phyloP scores from a whole-genome alignment of 208 protist species.

The Crithidia brevicula region DNA sequence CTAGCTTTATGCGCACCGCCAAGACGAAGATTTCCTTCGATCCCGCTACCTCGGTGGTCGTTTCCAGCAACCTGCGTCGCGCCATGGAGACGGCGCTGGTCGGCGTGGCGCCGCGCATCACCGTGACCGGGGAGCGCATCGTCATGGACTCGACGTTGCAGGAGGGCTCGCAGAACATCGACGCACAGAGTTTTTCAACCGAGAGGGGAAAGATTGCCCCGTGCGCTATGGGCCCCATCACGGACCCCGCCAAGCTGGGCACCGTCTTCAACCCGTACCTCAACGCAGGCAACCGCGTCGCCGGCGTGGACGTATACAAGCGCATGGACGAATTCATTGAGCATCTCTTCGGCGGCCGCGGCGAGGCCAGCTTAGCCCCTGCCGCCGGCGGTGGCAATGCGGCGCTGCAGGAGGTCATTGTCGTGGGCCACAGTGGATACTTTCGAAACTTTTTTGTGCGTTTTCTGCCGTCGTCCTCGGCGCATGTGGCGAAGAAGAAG shows the following conservation, averaged over 20 bases:
- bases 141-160: conserved; percentile 87
- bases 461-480: conserved; percentile 76
- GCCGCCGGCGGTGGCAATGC: conserved; percentile 46
- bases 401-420: conserved; percentile 85
- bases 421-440: conserved; percentile 92
- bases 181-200: conserved; percentile 87
- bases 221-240: conserved; percentile 53
- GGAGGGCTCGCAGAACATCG: conserved; percentile 92
- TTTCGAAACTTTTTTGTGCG: conserved; percentile 89
- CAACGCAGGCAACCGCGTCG: conserved; percentile 80
- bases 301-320: conserved; percentile 68
- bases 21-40: conserved; percentile 73
- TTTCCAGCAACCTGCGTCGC: conserved; percentile 87
- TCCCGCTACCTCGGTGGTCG: conserved; percentile 64
- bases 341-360: conserved; percentile 70
- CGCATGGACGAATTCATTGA: conserved; percentile 83
- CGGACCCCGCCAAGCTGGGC: conserved; percentile 42
- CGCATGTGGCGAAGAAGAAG: conserved; percentile 71
- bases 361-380: conserved; percentile 15
- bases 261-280: conserved; percentile 66
- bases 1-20: conserved; percentile 62
- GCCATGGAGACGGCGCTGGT: conserved; percentile 88
- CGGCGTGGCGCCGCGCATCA: conserved; percentile 63
- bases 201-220: conserved; percentile 76
- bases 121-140: conserved; percentile 72